A percentile compares a stretch with the other conserved stretches of the same genome.
Conservation (phyloP, 2,329 filamentous ascomycete species). For the Pyrenochaeta sp. region DNA sequence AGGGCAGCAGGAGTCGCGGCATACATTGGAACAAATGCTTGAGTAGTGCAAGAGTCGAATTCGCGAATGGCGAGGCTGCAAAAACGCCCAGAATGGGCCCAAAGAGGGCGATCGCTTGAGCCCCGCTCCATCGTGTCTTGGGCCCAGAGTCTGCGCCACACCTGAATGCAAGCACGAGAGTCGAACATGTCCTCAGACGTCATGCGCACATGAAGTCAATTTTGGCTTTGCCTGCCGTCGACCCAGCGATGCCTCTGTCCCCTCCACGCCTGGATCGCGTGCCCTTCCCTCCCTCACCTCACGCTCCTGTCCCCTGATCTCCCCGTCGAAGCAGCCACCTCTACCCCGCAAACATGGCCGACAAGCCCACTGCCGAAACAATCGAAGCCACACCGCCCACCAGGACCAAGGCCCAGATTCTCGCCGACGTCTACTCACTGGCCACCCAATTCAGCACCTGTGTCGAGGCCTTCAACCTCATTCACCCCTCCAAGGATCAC, state of each 20-base stretch:
- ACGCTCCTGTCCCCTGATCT: neutral
- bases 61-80: conserved; percentile 22
- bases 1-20: conserved; percentile 10
- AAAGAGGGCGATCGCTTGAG: conserved; percentile 16
- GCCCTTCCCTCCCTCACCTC: neutral
- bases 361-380: conserved; percentile 23
- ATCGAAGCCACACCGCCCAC: conserved; percentile 24
- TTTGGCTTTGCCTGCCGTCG: conserved; percentile 12
- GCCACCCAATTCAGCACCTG: conserved; percentile 57
- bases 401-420: conserved; percentile 41
- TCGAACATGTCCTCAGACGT: conserved; percentile 33
- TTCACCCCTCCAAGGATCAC: conserved; percentile 53
- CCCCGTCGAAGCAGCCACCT: neutral
- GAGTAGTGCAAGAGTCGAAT: conserved; percentile 6
- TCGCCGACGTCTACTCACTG: conserved; percentile 52
- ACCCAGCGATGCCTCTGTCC: neutral
- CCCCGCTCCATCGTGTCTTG: conserved; percentile 35
- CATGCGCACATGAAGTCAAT: conserved; percentile 32
- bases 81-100: conserved; percentile 16
- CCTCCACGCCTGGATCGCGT: neutral
- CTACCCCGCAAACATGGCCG: conserved; percentile 34
- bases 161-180: conserved; percentile 19
- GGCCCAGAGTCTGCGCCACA: conserved; percentile 36
- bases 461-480: conserved; percentile 56
- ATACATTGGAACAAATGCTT: conserved; percentile 18